phyloP scores from a whole-genome alignment of 352 stramenopile genomes.

The Pythium grandisporangium region DNA sequence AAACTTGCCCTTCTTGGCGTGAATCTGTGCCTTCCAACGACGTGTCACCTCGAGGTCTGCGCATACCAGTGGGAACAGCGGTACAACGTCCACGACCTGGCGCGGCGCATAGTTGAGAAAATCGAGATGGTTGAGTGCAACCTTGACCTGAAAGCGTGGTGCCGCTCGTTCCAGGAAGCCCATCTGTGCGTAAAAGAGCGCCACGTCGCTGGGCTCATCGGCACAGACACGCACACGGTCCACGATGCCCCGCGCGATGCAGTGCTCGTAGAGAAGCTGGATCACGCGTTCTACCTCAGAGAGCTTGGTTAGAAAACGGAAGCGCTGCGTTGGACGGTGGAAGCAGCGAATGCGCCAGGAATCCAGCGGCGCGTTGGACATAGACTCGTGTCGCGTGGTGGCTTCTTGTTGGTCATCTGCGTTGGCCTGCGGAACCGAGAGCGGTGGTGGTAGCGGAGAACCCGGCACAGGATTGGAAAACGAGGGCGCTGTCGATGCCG shows the following conservation, averaged over 20 bases:
- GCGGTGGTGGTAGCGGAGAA: conserved; percentile 13
- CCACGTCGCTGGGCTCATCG: conserved; percentile 50
- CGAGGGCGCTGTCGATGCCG: background rate
- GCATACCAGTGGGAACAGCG: conserved; percentile 56
- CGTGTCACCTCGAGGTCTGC: conserved; percentile 51
- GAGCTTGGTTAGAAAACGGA: conserved; percentile 46
- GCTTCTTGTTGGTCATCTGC: too few relatives aligned
- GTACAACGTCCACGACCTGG: conserved; percentile 66
- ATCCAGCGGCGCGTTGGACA: conserved; percentile 38
- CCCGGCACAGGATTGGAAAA: background rate
- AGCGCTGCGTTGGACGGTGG: conserved; percentile 35
- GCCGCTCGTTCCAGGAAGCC: conserved; percentile 51
- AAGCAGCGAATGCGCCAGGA: conserved; percentile 64
- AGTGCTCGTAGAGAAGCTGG: conserved; percentile 58
- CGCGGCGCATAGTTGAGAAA: conserved; percentile 54
- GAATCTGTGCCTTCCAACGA: conserved; percentile 37
- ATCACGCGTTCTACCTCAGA: conserved; percentile 57
- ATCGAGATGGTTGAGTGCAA: conserved; percentile 66
- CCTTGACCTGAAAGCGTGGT: conserved; percentile 58
- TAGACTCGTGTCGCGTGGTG: too few relatives aligned
- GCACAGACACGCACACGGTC: conserved; percentile 64
- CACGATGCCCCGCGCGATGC: conserved; percentile 34
- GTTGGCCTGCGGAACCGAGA: background rate
- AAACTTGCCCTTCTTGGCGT: conserved; percentile 39
- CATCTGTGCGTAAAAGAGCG: conserved; percentile 53